Conservation (phyloP, 768 basidiomycete genomes). For the Cytidiella melzeri region DNA sequence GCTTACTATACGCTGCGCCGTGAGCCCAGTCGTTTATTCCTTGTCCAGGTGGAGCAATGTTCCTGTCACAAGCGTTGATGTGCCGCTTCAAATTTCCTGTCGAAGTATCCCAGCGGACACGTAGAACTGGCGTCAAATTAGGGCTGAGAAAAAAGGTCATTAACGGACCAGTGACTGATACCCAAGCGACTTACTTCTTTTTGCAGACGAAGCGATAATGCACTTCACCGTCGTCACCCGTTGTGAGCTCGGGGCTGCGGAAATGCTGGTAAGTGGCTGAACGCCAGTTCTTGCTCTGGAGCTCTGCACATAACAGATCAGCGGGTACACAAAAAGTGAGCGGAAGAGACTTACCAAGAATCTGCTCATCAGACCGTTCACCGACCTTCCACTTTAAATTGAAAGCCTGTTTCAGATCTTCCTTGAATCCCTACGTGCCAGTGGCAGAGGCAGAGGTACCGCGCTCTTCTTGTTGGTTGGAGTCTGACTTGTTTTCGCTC, state of each 20-base stretch:
- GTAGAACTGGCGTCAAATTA: background rate
- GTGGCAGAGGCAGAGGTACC: too few species aligned
- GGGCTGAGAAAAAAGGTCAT: too few species aligned
- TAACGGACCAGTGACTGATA: too few species aligned
- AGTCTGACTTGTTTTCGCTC: too few species aligned
- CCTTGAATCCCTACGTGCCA: too few species aligned
- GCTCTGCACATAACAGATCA: background rate
- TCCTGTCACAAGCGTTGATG: background rate
- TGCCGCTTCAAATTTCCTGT: conserved; percentile 9
- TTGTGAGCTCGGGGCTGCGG: background rate
- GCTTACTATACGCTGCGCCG: conserved; percentile 1
- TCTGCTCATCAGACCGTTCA: too few species aligned
- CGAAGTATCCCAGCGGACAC: conserved; percentile 7
- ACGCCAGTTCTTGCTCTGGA: background rate
- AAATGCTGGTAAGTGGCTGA: conserved; percentile 1
- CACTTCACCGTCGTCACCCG: background rate
- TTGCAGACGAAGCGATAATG: background rate
- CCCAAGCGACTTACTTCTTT: too few species aligned
- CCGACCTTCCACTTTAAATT: too few species aligned
- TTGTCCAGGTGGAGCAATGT: background rate
- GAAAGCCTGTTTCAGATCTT: too few species aligned
- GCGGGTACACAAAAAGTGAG: too few species aligned
- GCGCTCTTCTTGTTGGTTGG: too few species aligned
- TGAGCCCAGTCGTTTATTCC: conserved; percentile 1
- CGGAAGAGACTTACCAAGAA: too few species aligned